Percentiles rank a stretch among this genome's conserved stretches.
phyloP scores from a whole-genome alignment of 768 basidiomycete genomes.

The Panaeolus cyanescens region DNA sequence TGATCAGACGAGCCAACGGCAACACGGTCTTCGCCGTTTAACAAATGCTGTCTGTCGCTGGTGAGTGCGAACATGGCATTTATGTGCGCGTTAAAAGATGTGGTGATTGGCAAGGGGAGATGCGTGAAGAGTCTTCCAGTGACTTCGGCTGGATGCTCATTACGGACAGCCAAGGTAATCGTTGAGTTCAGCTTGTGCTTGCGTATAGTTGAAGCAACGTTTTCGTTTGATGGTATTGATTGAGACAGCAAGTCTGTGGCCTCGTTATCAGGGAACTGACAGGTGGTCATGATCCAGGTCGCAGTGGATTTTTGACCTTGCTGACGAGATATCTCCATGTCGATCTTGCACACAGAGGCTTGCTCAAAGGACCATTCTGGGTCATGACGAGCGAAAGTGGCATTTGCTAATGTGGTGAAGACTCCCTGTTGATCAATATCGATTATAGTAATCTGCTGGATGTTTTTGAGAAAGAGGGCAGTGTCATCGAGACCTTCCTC shows the following conservation, averaged over 20 bases:
- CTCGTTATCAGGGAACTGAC: not conserved
- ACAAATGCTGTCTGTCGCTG: constrained; percentile 42
- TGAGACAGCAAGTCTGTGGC: not conserved
- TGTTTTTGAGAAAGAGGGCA: not conserved
- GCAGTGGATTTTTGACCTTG: not conserved
- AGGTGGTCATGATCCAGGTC: not conserved
- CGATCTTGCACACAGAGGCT: not conserved
- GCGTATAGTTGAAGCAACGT: not conserved
- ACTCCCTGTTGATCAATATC: not conserved
- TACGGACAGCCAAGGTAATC: not conserved
- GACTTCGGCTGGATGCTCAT: constrained; percentile 20
- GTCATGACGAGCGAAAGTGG: not conserved
- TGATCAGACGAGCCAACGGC: not conserved
- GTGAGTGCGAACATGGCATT: constrained; percentile 50
- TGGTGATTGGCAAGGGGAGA: constrained; percentile 16
- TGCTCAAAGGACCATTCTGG: not conserved
- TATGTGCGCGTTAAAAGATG: constrained; percentile 41
- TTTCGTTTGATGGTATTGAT: not conserved
- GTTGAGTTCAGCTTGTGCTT: not conserved
- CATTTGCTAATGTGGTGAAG: not conserved
- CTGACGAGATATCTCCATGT: not conserved
- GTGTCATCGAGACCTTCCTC: not conserved
- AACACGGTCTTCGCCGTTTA: constrained; percentile 40
- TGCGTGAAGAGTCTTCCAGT: constrained; percentile 25
- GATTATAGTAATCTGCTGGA: not conserved